Percentiles rank a stretch among this genome's conserved stretches.
phyloP scores from a whole-genome alignment of 2,329 filamentous ascomycete species.

The Nigrograna mackinnonii region DNA sequence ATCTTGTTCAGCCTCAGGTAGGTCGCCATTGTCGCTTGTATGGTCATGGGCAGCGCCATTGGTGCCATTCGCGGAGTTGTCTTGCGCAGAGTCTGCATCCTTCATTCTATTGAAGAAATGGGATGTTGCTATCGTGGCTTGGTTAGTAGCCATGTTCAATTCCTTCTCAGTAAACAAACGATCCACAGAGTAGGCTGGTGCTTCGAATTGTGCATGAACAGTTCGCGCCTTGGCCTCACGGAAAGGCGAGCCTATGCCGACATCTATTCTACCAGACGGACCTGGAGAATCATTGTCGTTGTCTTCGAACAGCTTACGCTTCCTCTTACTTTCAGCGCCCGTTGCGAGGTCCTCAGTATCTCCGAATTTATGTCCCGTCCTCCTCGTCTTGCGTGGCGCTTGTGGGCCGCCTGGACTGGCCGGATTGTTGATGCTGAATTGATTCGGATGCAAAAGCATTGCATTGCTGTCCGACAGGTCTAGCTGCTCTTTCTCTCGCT shows the following conservation, averaged over 20 bases:
- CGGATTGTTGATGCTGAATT: constrained; percentile 69
- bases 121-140: constrained; percentile 62
- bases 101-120: constrained; percentile 61
- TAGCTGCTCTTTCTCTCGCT: constrained; percentile 68
- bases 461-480: constrained; percentile 70
- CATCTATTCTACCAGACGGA: constrained; percentile 51
- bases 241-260: constrained; percentile 54
- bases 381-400: constrained; percentile 64
- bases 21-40: constrained; percentile 36
- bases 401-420: constrained; percentile 64
- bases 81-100: constrained; percentile 31
- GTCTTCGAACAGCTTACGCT: constrained; percentile 60
- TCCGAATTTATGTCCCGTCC: constrained; percentile 60
- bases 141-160: constrained; percentile 63
- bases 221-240: constrained; percentile 57
- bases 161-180: constrained; percentile 71
- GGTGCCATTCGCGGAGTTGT: constrained; percentile 34
- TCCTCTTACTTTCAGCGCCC: constrained; percentile 56
- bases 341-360: constrained; percentile 53
- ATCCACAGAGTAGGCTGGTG: constrained; percentile 63
- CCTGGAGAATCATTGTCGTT: constrained; percentile 63
- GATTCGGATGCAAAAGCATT: constrained; percentile 66
- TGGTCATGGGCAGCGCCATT: constrained; percentile 37
- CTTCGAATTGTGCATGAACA: constrained; percentile 59
- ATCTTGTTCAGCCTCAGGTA: constrained; percentile 42